Base-by-base conservation (phyloP, 148 eudicot species). In the Rhododendron vialii region DNA sequence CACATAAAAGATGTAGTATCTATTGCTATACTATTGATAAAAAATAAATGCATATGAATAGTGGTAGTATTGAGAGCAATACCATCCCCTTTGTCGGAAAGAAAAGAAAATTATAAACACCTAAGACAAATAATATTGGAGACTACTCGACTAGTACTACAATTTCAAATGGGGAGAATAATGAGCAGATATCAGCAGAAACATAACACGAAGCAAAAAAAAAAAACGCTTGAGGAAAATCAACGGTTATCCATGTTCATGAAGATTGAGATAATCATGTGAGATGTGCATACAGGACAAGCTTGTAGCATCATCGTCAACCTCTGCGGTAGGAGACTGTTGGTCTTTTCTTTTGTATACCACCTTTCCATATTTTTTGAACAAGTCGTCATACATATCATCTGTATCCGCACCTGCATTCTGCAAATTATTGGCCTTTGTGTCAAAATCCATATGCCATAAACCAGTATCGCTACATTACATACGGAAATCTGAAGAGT, bases 231-330 rank as follows among this genome's bases (percentile, higher is more conserved):
- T 71, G 38, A 53, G 41, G 71, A 75, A 59, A 86, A n/a, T 41
- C 61, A 20, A 67, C n/a, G 15, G 38, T 24, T 78, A 24, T 30
- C 33, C 78, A 47, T 55, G 57, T 33, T 78, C 69, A 59, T 36
- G 77, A 30, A 69, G 59, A 7, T 77, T 22, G 9, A 47, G 26
- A 53, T 71, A 36, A 84, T 84, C 20, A 48, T 43, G 89, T 85
- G 77, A 86, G 85, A 88, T 75, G 84, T 35, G 85, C 96, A 93
- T 91, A 98, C 99, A 98, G 43, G 98, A 88, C 91, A 98, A 92
- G 91, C 98, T 90, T 93, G 95, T 95, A 84, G 98, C 99, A 90
- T 98, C 99, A 89, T 98, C 98, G 83, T 94, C 98, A 86, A 93
- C 90, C 88, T 94, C 99, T 84, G 94, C 94, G 83, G 45, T 90